Percentiles rank a stretch among this genome's conserved stretches.
These are phyloP conservation scores for Ophidiomyces ophidiicola DNA, from an alignment of 2,329 filamentous ascomycete species.

Conservation along the genomic window DNA sequence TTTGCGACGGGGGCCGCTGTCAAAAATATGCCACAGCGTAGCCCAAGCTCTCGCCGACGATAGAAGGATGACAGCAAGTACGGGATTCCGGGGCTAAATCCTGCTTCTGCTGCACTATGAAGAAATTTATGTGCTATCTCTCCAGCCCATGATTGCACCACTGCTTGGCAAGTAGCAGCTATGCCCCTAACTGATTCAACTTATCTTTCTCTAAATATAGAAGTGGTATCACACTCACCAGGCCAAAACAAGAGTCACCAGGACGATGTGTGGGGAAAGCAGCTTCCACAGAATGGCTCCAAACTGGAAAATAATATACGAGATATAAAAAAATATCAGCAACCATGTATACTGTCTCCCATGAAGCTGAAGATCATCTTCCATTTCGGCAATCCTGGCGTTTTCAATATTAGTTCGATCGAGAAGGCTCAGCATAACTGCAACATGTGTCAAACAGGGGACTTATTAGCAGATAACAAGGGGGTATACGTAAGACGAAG, in stretches of 20 bases:
- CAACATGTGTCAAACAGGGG: not conserved
- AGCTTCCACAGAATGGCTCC: slow-evolving; percentile 37
- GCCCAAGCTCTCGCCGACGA: slow-evolving; percentile 43
- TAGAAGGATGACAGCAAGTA: slow-evolving; percentile 49
- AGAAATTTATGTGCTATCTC: slow-evolving; percentile 41
- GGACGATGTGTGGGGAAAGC: slow-evolving; percentile 33
- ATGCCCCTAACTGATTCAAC: slow-evolving; percentile 31
- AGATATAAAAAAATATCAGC: slow-evolving; percentile 43
- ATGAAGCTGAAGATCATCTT: slow-evolving; percentile 37
- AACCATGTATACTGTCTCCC: slow-evolving; percentile 40
- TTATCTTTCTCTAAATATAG: not conserved
- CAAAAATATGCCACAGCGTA: slow-evolving; percentile 45
- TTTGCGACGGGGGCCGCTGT: slow-evolving; percentile 58
- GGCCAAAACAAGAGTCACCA: slow-evolving; percentile 31
- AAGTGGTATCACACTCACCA: slow-evolving; percentile 24
- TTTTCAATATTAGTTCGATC: slow-evolving; percentile 42
- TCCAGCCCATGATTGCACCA: slow-evolving; percentile 34
- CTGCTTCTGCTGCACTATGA: slow-evolving; percentile 37
- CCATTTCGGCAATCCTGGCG: slow-evolving; percentile 44
- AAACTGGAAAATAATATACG: slow-evolving; percentile 35
- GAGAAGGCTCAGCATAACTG: slow-evolving; percentile 38
- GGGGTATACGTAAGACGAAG: slow-evolving; percentile 30
- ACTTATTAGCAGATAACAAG: not conserved
- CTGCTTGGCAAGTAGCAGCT: slow-evolving; percentile 37
- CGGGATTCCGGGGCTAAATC: slow-evolving; percentile 36